Base-by-base conservation (phyloP, 169 alveolate genomes). In the Plasmodium falciparum region DNA sequence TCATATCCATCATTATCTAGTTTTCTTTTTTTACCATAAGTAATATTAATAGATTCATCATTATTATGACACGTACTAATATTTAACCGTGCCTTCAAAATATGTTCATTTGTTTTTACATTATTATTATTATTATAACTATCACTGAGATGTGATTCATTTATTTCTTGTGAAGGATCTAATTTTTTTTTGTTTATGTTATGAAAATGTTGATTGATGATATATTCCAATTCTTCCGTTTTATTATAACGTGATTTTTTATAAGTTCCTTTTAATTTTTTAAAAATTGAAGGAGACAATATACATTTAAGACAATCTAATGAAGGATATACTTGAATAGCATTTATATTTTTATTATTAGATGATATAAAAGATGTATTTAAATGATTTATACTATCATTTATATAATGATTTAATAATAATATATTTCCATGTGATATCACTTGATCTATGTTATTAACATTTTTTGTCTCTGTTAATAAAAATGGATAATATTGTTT, bases 341-440 rank as follows among this genome's bases (percentile, higher is more conserved):
- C 74, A 13, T 24, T 83, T 65, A n/a, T 50, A 4, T 24, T 20
- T 2, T 29, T 39, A n/a, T 73, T 56, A 58, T 54, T 11, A 20
- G 17, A 12, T 59, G 26, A 15, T 20, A 20, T 20, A 20, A 61
- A 61, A 20, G 20, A 3, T 0, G 13, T 17, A n/a, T 45, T 24
- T 8, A 62, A 26, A 17, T 33, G 66, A 74, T 49, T 22, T 15
- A 29, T 9, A 12, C 65, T 58, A 2, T 65, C 66, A 15, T 12
- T 7, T 29, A 20, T 17, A 49, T 33, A 11, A 74, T 39, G 22
- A 26, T 70, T 63, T 13, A 24, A 17, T 52, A 24, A 17, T 52
- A 83, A 43, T 69, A 83, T 70, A 58, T 83, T 83, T 83, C 91
- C 91, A 58, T 83, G 91, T 4, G 86, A 69, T 69, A 83, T 50